Percentiles rank a stretch among this genome's conserved stretches.
phyloP scores from a whole-genome alignment of 83 land plant species.

The Thuja plicata region DNA sequence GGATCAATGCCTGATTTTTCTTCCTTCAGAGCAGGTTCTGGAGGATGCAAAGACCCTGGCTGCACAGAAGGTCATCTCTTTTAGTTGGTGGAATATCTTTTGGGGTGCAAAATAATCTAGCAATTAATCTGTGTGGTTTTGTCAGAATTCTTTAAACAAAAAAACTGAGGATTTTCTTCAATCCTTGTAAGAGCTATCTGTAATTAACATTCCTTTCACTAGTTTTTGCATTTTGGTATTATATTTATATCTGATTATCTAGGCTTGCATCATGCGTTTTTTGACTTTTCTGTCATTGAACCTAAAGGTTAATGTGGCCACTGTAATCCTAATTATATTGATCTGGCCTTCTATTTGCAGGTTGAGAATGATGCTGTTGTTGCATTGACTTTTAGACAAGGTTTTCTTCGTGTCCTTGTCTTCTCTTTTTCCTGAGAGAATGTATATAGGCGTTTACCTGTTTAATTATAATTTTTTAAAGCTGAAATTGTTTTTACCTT shows the following conservation, averaged over 20 bases:
- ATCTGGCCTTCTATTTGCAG: slow-evolving; percentile 35
- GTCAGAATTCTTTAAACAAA: neutral
- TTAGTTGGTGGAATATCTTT: neutral
- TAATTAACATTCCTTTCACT: neutral
- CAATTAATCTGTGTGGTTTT: neutral
- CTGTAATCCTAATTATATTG: neutral
- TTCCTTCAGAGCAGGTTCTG: slow-evolving; percentile 52
- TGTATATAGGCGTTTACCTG: neutral
- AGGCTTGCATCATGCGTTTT: neutral
- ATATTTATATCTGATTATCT: neutral
- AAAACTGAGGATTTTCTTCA: neutral
- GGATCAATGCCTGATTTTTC: slow-evolving; percentile 72
- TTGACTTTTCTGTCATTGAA: neutral
- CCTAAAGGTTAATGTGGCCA: no score
- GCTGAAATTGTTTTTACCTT: neutral
- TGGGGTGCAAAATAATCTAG: neutral
- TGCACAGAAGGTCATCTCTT: slow-evolving; percentile 61
- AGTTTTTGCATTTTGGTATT: neutral
- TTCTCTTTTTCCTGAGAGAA: neutral
- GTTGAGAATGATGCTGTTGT: slow-evolving; percentile 95
- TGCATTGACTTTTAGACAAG: slow-evolving; percentile 73
- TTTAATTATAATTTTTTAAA: neutral
- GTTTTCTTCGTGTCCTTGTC: slow-evolving; percentile 22
- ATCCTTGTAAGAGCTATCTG: neutral
- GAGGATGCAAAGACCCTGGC: slow-evolving; percentile 95